Base-by-base conservation (phyloP, 2,329 filamentous ascomycete genomes). In the Botrytis pseudocinerea region DNA sequence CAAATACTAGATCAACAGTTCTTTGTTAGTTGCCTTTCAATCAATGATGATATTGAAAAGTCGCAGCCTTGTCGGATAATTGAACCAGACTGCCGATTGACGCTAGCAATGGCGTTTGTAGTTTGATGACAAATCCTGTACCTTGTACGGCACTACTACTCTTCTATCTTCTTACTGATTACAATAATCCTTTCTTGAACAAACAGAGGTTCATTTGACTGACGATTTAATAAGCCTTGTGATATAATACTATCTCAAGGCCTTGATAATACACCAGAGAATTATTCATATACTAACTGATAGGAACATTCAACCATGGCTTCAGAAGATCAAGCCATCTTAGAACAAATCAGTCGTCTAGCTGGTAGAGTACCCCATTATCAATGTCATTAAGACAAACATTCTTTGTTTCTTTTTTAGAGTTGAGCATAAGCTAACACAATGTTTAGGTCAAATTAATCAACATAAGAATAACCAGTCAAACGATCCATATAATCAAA, bases 381-480 rank as follows among this genome's bases (percentile, higher is more conserved):
- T 73, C 75, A 32, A 79, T 82, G 84, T 78, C 84, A 60, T 80
- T n/a, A n/a, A 54, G 25, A 54, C 25, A n/a, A n/a, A n/a, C 88
- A 70, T 85, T 87, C 73, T 85, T 86, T 86, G 80, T 62, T 82
- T 80, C 18, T 40, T 42, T 60, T 14, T 38, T 16, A 22, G 18
- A 57, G 12, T 57, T 51, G 63, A 70, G 25, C 48, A 60, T 46
- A 54, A 32, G 57, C 54, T 72, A 61, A 68, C 71, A 61, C 66
- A 75, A 61, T 46, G 22, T 38, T 16, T 76, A 94, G 92, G 92
- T 77, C 91, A 93, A 82, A 95, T 96, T 80, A 94, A 94, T 81
- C 89, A 90, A 70, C 91, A 93, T 83, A 94, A 93, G 82, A 92
- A 88, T 76, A 87, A 91, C 75, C 86, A 88, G 76, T 74, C 61